Conservation (phyloP, 2,329 filamentous ascomycete genomes). For the Epichloe baconii region DNA sequence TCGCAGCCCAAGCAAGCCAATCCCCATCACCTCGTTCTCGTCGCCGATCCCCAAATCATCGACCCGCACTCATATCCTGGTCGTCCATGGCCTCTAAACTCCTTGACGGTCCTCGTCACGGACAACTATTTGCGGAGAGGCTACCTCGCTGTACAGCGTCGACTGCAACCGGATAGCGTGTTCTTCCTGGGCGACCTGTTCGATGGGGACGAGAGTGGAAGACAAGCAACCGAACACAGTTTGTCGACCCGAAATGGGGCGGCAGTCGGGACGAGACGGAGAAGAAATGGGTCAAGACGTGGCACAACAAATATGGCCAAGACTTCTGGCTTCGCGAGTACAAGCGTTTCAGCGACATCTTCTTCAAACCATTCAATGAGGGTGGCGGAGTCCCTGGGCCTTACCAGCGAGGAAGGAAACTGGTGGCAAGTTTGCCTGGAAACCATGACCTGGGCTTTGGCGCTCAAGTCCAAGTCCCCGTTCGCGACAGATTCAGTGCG, state of each 20-base stretch:
- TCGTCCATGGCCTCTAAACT: constrained; percentile 47
- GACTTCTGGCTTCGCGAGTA: constrained; percentile 83
- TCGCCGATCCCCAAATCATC: constrained; percentile 85
- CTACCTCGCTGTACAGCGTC: constrained; percentile 63
- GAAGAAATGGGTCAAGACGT: constrained; percentile 44
- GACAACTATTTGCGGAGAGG: constrained; percentile 82
- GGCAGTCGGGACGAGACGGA: constrained; percentile 37
- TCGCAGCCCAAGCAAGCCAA: constrained; percentile 60
- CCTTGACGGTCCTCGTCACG: constrained; percentile 49
- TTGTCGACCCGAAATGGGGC: constrained; percentile 47
- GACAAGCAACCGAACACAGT: constrained; percentile 44
- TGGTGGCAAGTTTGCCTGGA: constrained; percentile 77
- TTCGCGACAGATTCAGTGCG: constrained; percentile 70
- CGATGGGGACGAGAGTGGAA: constrained; percentile 95
- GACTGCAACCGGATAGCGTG: constrained; percentile 71
- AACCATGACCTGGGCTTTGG: constrained; percentile 95
- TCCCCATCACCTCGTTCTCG: constrained; percentile 72
- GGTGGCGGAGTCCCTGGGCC: constrained; percentile 39
- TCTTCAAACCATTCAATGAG: constrained; percentile 56
- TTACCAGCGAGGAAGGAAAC: constrained; percentile 56
- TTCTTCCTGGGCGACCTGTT: constrained; percentile 92
- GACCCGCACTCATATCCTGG: constrained; percentile 92
- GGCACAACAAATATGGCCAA: constrained; percentile 64
- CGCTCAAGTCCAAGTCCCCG: constrained; percentile 64
- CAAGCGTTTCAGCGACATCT: constrained; percentile 71